Base-by-base conservation (phyloP, 2,329 filamentous ascomycete genomes). In the Aspergillus awamori region DNA sequence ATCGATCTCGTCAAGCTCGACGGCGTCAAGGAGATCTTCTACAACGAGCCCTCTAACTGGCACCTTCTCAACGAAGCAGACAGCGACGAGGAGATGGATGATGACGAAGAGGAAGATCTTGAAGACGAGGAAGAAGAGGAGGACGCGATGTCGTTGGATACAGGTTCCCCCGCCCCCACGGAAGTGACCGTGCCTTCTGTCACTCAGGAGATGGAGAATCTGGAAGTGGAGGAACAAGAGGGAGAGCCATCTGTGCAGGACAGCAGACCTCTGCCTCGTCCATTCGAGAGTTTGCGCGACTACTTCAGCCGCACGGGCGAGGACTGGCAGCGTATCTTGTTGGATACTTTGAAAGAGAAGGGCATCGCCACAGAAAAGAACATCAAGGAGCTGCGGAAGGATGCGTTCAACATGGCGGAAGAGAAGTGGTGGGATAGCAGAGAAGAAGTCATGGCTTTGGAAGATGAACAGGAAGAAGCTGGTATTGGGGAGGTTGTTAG, bases 381-480 rank as follows among this genome's bases (percentile, higher is more conserved):
- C 0, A 82, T 96, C 72, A 99, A 99, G 82, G 95, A 98, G 80
- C 88, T 98, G 70, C 93, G 96, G 76, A 90, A 93, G 70, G 88
- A 87, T 74, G 95, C 93, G 1, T 99, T 97, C 75, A 89, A 92
- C 72, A 84, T 92, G 65, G 93, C 93, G 43, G 95, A 99, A 77
- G 91, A 93, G 79, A 97, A 96, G 76, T 99, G 95, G 95, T 99
- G 95, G 95, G 95, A 97, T 82, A 93, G 90, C 74, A 86, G 95
- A 69, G 95, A 99, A 80, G 94, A 98, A 79, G 91, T 99, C 67
- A 90, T 89, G 57, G 90, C 87, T 6, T 78, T 98, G 72, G 95
- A 99, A 78, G 94, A 97, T 77, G 94, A 97, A 80, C 93, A 98
- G 80, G 94, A 97, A 77, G 93, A 91, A 53, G 92, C 93, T 36